Base-by-base conservation (phyloP, 1,284 basidiomycete species). In the Microstroma glucosiphilum region DNA sequence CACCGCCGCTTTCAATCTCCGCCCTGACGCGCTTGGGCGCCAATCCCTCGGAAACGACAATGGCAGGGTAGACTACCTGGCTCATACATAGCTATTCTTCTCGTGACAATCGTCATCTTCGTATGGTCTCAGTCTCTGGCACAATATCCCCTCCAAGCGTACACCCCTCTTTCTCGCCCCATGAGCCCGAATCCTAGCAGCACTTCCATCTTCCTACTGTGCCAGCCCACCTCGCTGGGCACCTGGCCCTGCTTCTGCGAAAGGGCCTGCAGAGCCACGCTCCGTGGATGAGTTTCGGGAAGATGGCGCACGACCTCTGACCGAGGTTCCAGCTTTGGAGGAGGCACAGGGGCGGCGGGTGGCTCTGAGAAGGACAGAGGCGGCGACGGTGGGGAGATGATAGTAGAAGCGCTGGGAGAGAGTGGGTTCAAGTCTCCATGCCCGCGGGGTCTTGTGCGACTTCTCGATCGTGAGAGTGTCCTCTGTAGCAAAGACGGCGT, bases 141-240 rank as follows among this genome's bases (percentile, higher is more conserved):
- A 23, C 51, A 54, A 62, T 72, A 79, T 1, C 70, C 70, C 7
- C 68, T 64, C 57, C 71, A 61, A 2, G 77, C 92, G 70, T 94
- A 96, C 65, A 94, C 80, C 6, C 92, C 92, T 69, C 90, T 90
- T 80, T 96, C 93, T 15, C 91, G 85, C 2, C 92, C 92, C 42
- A 94, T 82, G 85, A 96, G 88, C 13, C 92, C 92, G 73, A 89
- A 84, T 2, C 92, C 92, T 70, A 89, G 86, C 62, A 96, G 79
- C 60, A 96, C 90, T 85, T 97, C 93, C 91, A 96, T 93, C 83
- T 98, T 98, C 59, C 92, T 82, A 41, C 89, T 87, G 80, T 96
- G 92, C 93, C 94, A 98, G 0, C 94, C 94, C 1, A 92, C 86
- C 4, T 88, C 89, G 73, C 89, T 91, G 71, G 85, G 88, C 2